phyloP scores from a whole-genome alignment of 2,329 filamentous ascomycete species.

The Ophiocordyceps camponoti-rufipedis region DNA sequence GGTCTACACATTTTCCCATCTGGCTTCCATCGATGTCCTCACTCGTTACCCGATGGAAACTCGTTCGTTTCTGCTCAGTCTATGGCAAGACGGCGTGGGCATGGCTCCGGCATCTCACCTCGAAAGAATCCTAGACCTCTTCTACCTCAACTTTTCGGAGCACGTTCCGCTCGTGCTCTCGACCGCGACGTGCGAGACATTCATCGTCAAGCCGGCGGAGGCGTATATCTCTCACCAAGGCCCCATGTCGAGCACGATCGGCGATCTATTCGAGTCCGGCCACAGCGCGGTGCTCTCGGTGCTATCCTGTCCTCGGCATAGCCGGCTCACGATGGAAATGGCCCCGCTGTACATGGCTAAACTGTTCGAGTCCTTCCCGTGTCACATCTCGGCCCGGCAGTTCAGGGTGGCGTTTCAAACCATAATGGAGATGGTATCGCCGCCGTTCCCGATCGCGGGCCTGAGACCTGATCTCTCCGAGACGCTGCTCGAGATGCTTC shows the following conservation, averaged over 20 bases:
- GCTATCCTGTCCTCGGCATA: constrained; percentile 63
- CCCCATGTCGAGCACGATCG: constrained; percentile 24
- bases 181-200: constrained; percentile 46
- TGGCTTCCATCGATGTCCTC: constrained; percentile 67
- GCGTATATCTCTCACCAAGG: constrained; percentile 44
- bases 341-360: constrained; percentile 72
- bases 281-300: constrained; percentile 69
- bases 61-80: constrained; percentile 47
- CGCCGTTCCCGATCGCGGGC: constrained; percentile 57
- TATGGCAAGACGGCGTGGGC: constrained; percentile 19
- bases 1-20: constrained; percentile 68
- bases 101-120: constrained; percentile 18
- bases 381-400: constrained; percentile 62
- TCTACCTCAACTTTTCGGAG: constrained; percentile 74
- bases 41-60: constrained; percentile 49
- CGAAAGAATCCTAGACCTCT: constrained; percentile 61
- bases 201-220: constrained; percentile 57
- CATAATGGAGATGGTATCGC: constrained; percentile 62
- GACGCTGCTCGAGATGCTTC: constrained; percentile 60
- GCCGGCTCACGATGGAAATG: constrained; percentile 48
- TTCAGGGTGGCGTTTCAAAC: constrained; percentile 82
- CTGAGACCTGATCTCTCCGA: constrained; percentile 64
- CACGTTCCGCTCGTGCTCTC: constrained; percentile 59
- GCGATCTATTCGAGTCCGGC: constrained; percentile 66
- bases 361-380: constrained; percentile 63